Evolutionary conservation across 495 filamentous ascomycete genomes (phyloP).

Genomic region (Penicillium manginii): DNA sequence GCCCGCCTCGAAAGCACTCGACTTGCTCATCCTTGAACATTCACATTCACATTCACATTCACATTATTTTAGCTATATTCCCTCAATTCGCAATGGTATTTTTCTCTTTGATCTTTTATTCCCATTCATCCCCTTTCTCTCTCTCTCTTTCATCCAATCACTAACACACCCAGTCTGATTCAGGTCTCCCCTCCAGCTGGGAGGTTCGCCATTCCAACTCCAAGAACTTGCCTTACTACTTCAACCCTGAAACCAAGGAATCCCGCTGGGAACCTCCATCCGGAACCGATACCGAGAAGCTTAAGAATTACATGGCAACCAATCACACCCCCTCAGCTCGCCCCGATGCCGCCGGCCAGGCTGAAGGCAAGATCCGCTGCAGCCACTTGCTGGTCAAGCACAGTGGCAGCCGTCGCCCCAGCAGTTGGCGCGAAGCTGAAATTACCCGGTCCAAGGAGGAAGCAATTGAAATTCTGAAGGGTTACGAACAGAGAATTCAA

Average conservation of each 20-base stretch:
- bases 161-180: conserved; percentile 54
- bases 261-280: conserved; percentile 93
- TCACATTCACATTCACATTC: not conserved
- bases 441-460: conserved; percentile 90
- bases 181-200: conserved; percentile 86
- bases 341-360: conserved; percentile 50
- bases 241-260: conserved; percentile 78
- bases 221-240: conserved; percentile 98
- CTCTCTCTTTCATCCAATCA: not conserved
- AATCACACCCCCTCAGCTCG: conserved; percentile 68
- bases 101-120: not conserved
- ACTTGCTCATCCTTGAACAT: no score
- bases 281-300: conserved; percentile 83
- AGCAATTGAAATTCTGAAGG: conserved; percentile 74
- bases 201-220: conserved; percentile 95
- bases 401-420: conserved; percentile 78
- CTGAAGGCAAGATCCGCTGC: conserved; percentile 86
- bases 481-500: conserved; percentile 73
- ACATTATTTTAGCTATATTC: not conserved
- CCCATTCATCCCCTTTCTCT: no score
- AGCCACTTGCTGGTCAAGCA: conserved; percentile 95
- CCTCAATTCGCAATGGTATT: conserved; percentile 13
- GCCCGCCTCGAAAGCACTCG: no score
- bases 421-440: conserved; percentile 86
- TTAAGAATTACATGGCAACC: conserved; percentile 89